Conservation (phyloP, 163 green algal species). For the Coccomyxa subellipsoidea region DNA sequence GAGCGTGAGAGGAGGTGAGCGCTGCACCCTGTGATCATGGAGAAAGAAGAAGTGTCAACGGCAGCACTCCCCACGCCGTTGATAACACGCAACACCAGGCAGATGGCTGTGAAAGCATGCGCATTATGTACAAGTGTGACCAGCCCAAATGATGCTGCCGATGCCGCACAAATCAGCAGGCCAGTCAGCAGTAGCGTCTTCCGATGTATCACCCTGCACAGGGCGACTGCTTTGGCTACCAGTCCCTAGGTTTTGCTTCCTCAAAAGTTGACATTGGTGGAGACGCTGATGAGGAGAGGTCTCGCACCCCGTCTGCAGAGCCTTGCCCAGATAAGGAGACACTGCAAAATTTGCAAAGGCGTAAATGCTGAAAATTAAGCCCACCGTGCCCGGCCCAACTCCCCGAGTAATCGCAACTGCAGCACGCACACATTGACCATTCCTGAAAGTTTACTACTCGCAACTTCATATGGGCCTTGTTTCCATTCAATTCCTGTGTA, state of each 20-base stretch:
- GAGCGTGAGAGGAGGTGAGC: no score
- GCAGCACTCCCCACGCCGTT: constrained; percentile 7
- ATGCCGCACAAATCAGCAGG: not conserved
- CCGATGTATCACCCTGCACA: not conserved
- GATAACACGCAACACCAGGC: not conserved
- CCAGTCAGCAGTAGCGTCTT: not conserved
- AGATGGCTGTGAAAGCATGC: not conserved
- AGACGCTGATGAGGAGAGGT: not conserved
- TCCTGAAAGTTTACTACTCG: no score
- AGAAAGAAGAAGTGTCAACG: constrained; percentile 8
- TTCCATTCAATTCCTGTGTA: no score
- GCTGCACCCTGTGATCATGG: constrained; percentile 3
- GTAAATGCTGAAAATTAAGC: constrained; percentile 10
- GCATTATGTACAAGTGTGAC: not conserved
- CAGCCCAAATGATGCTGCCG: not conserved
- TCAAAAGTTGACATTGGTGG: no score
- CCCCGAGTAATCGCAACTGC: not conserved
- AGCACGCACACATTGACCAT: not conserved
- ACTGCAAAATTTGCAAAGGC: constrained; percentile 7
- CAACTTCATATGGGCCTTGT: no score
- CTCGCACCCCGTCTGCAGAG: not conserved
- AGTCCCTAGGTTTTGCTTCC: no score
- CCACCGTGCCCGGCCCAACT: not conserved
- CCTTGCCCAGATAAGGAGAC: not conserved
- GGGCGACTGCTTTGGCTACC: not conserved